Conservation (phyloP, 768 basidiomycete genomes). For the Boletus rex-veris region DNA sequence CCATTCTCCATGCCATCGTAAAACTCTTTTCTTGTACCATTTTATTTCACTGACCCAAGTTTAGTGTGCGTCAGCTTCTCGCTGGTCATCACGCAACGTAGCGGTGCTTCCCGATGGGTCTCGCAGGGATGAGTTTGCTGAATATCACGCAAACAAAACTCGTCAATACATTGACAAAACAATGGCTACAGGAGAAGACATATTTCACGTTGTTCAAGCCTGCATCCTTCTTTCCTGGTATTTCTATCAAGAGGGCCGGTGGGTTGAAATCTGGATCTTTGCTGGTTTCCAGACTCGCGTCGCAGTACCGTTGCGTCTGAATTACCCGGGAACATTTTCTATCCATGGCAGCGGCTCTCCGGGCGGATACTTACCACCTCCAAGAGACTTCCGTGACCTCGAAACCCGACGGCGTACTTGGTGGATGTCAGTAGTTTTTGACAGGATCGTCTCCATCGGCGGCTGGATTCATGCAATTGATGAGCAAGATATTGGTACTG, state of each 20-base stretch:
- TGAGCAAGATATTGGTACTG: constrained; percentile 81
- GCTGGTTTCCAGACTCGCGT: constrained; percentile 82
- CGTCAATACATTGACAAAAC: constrained; percentile 84
- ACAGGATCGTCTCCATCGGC: constrained; percentile 75
- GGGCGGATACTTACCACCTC: constrained; percentile 76
- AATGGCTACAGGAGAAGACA: constrained; percentile 86
- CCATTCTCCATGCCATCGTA: constrained; percentile 89
- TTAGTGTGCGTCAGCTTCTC: constrained; percentile 79
- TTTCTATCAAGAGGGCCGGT: constrained; percentile 84
- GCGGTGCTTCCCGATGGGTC: constrained; percentile 69
- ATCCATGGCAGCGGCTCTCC: constrained; percentile 65
- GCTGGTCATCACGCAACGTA: constrained; percentile 73
- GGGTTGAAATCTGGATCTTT: constrained; percentile 93
- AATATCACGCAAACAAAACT: constrained; percentile 85
- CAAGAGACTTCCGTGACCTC: constrained; percentile 69
- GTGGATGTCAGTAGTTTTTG: constrained; percentile 91
- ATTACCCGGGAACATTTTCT: constrained; percentile 82
- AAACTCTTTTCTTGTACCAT: constrained; percentile 19
- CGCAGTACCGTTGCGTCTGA: constrained; percentile 75
- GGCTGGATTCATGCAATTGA: constrained; percentile 87
- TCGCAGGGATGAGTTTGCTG: constrained; percentile 80
- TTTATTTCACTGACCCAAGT: constrained; percentile 8
- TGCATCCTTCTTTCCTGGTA: constrained; percentile 87
- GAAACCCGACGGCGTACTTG: constrained; percentile 79
- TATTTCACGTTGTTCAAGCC: constrained; percentile 84